Evolutionary conservation across 257 asterid species (phyloP).

Genomic region (Salvia rosmarinus): DNA sequence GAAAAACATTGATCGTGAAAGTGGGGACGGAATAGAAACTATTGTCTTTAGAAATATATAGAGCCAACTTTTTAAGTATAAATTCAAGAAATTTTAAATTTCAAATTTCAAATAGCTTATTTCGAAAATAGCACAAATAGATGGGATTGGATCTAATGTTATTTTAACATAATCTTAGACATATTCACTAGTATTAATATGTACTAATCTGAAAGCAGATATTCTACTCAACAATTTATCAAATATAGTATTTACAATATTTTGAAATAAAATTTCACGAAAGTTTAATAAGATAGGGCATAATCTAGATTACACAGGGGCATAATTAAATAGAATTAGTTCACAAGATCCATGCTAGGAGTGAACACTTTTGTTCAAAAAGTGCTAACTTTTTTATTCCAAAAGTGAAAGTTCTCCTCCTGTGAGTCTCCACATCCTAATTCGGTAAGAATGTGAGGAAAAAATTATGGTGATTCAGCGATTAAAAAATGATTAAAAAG

Average conservation of each 20-base stretch:
- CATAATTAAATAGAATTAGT: background rate
- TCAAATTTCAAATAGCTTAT: background rate
- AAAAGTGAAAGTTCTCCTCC: too few species aligned
- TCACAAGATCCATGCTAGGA: background rate
- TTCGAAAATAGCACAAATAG: background rate
- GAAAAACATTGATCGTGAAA: background rate
- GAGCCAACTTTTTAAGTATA: background rate
- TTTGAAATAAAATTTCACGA: background rate
- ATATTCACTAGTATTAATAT: too few species aligned
- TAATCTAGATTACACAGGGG: background rate
- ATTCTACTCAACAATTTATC: background rate
- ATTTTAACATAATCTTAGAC: too few species aligned
- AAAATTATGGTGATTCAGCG: too few species aligned
- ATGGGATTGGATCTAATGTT: background rate
- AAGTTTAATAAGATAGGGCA: background rate
- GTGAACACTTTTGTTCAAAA: background rate
- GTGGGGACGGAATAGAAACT: too few species aligned
- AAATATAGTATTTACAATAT: background rate
- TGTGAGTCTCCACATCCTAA: too few species aligned
- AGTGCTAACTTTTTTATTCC: too few species aligned
- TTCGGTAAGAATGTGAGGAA: too few species aligned
- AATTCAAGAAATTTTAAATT: background rate
- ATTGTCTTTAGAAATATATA: background rate
- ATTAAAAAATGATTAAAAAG: too few species aligned
- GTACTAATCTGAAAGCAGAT: background rate